Evolutionary conservation across 306 rosid genomes (phyloP).

Genomic region (Inga oerstediana): DNA sequence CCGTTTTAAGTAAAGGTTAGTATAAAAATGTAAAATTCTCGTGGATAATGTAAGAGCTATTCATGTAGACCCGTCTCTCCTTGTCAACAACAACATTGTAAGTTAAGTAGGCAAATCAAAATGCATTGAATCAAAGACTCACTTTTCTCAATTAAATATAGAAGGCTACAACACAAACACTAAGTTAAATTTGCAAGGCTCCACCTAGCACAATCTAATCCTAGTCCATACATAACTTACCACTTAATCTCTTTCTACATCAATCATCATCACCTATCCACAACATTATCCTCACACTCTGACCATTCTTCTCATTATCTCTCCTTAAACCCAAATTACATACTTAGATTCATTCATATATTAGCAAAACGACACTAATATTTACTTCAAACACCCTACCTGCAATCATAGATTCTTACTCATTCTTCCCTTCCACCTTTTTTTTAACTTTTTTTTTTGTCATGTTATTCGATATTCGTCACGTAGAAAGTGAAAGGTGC

Average conservation of each 20-base stretch:
- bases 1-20: no score
- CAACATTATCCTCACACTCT: slow-evolving; percentile 28
- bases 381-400: background rate
- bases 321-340: background rate
- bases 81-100: background rate
- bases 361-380: background rate
- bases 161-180: background rate
- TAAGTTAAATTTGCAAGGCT: background rate
- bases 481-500: slow-evolving; percentile 40
- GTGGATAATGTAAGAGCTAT: background rate
- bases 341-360: background rate
- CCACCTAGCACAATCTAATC: no score
- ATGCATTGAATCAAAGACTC: background rate
- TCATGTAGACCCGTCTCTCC: background rate
- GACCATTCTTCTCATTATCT: slow-evolving; percentile 8
- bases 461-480: slow-evolving; percentile 12
- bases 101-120: background rate
- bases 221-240: background rate
- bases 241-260: background rate
- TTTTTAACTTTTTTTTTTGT: background rate
- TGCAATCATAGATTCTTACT: background rate
- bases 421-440: background rate
- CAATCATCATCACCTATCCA: background rate
- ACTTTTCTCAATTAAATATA: background rate
- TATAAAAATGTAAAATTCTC: no score